Evolutionary conservation across 2,329 filamentous ascomycete genomes (phyloP), one percentile per base, ranked within the genome.

Genomic region (Helicocarpus griseus): DNA sequence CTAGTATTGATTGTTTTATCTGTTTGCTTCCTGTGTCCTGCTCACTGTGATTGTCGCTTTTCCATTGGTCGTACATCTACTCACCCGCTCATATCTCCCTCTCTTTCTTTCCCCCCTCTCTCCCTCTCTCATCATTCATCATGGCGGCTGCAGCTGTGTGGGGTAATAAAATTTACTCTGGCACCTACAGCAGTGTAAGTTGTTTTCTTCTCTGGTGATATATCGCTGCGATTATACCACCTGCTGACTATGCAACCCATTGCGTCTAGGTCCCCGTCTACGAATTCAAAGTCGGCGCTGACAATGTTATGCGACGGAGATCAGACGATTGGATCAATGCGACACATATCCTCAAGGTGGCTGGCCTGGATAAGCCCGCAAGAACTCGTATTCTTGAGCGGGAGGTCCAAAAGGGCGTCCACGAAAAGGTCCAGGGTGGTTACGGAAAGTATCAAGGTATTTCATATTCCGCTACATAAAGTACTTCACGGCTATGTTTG

Each of bases 311-410:
- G 93, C 86, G 93, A 68, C 82, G 93, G 48, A 83, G 91, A 54
- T 80, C 83, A 49, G 93, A 98, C 69, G 83, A 97, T 70, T 98
- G 91, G 89, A 93, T 98, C 73, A 98, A 98, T 76, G 93, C 93
- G n/a, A 98, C 93, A 50, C 93, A 98, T 66, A 97, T 98, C 54
- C 75, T 98, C 46, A 98, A 98, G 66, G 89, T 94, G 38, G 93
- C 93, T 56, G 91, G 91, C 51, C 95, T 95, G 65, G 93, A 98
- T 70, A 98, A 98, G 70, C 93, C 93, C 2, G 89, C 91, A 11
- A 80, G 93, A 65, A 98, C 93, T 38, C 82, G 93, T 57, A 97
- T 98, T 52, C 79, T 98, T 4, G 93, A 98, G 72, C 82, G 93
- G 58, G 93, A 98, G 65, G 91, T 98, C 6, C 93, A 98, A 64